Evolutionary conservation across 2,329 filamentous ascomycete genomes (phyloP).

Genomic region (Sarocladium kiliense): DNA sequence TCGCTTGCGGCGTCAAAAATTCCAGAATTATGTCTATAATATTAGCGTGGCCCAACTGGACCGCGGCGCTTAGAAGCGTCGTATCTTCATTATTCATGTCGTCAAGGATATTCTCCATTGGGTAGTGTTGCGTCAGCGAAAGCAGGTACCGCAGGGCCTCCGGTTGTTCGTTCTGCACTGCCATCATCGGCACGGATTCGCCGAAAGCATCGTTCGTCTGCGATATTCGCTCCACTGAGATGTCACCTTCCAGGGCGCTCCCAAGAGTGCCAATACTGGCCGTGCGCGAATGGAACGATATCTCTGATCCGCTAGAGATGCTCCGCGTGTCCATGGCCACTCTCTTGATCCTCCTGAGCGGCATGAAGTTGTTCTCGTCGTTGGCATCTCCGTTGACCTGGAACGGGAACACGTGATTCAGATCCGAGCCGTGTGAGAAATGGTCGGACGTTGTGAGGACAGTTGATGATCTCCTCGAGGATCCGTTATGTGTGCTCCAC

Average conservation of each 20-base stretch:
- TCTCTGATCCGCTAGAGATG: constrained; percentile 78
- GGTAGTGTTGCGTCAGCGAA: constrained; percentile 70
- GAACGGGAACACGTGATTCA: constrained; percentile 90
- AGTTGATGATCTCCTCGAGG: constrained; percentile 37
- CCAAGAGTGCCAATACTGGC: constrained; percentile 70
- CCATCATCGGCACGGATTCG: constrained; percentile 87
- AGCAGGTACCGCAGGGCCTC: constrained; percentile 76
- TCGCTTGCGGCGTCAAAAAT: constrained; percentile 56
- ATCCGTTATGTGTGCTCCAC: constrained; percentile 42
- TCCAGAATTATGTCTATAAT: constrained; percentile 72
- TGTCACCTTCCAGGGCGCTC: constrained; percentile 76
- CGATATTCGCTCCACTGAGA: constrained; percentile 72
- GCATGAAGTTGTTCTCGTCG: constrained; percentile 24
- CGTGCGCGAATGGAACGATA: constrained; percentile 76
- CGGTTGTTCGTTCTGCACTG: constrained; percentile 65
- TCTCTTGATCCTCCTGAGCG: constrained; percentile 58
- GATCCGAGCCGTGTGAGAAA: constrained; percentile 50
- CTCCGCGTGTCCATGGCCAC: constrained; percentile 90
- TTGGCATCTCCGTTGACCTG: constrained; percentile 49
- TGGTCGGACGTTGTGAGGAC: constrained; percentile 39
- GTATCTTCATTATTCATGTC: constrained; percentile 89
- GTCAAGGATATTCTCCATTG: constrained; percentile 63
- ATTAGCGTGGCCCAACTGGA: constrained; percentile 74
- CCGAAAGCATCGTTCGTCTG: constrained; percentile 67
- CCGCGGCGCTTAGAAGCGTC: constrained; percentile 81